These are phyloP conservation scores for Fusarium proliferatum DNA, from an alignment of 2,329 filamentous ascomycete species.

Conservation along the genomic window DNA sequence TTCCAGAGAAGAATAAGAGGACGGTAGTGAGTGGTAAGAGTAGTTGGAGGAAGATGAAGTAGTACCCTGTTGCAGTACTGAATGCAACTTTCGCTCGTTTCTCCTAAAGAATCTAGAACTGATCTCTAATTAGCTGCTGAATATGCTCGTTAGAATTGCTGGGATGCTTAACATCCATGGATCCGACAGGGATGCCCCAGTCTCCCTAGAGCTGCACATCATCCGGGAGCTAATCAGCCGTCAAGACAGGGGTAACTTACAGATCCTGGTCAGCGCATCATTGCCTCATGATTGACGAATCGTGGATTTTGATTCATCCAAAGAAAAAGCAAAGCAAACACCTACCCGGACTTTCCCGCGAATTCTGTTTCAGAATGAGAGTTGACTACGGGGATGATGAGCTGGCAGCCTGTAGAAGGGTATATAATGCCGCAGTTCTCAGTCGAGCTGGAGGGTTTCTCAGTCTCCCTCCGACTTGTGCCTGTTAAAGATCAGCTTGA, in stretches of 20 bases:
- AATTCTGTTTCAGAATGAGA: slow-evolving; percentile 1
- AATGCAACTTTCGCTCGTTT: no score
- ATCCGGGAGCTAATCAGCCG: slow-evolving; percentile 12
- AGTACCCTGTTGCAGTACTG: background rate
- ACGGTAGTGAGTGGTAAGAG: slow-evolving; percentile 4
- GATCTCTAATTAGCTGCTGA: background rate
- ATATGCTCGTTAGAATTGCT: background rate
- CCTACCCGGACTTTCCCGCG: background rate
- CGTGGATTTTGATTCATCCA: background rate
- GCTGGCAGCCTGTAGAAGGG: background rate
- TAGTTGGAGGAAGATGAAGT: slow-evolving; percentile 26
- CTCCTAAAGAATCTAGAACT: background rate
- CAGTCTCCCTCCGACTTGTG: background rate
- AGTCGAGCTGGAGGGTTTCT: background rate
- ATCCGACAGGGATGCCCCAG: background rate
- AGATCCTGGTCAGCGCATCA: background rate
- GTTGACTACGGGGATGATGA: background rate
- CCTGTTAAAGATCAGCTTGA: background rate
- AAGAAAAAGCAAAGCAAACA: slow-evolving; percentile 9
- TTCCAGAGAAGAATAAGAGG: slow-evolving; percentile 53
- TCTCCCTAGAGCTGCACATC: slow-evolving; percentile 7
- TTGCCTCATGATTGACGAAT: background rate
- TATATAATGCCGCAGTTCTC: slow-evolving; percentile 7
- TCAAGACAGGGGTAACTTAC: slow-evolving; percentile 2
- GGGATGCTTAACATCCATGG: background rate